phyloP scores from a whole-genome alignment of 2,329 filamentous ascomycete species.

The Fusarium sp. region DNA sequence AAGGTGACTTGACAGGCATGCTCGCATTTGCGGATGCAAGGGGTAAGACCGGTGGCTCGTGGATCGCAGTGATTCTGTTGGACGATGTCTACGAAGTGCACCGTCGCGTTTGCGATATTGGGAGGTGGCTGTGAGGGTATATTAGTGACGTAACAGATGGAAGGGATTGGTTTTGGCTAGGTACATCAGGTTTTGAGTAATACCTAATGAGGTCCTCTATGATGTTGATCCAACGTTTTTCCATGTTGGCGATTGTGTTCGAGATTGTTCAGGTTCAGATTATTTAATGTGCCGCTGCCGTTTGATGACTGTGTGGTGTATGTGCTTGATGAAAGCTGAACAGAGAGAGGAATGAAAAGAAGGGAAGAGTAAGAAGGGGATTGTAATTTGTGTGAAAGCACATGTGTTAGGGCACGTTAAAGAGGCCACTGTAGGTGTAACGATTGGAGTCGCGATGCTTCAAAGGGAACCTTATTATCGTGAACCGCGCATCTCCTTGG shows the following conservation, averaged over 20 bases:
- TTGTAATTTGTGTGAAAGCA: background rate
- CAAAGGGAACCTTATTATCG: background rate
- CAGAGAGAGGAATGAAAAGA: too few relatives aligned
- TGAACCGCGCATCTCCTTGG: background rate
- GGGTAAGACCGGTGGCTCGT: background rate
- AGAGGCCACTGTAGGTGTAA: background rate
- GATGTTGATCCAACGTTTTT: too few relatives aligned
- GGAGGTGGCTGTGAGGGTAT: background rate
- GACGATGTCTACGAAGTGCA: background rate
- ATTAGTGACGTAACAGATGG: background rate
- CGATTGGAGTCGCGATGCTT: background rate
- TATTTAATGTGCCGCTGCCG: background rate
- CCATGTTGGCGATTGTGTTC: too few relatives aligned
- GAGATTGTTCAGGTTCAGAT: too few relatives aligned
- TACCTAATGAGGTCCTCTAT: too few relatives aligned
- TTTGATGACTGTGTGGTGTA: background rate
- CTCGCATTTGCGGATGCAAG: background rate
- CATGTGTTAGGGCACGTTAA: background rate
- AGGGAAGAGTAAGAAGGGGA: background rate
- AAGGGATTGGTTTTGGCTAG: background rate
- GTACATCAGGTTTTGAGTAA: background rate
- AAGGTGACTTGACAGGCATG: background rate
- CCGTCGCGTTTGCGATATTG: background rate
- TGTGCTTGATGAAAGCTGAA: background rate
- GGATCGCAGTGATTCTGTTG: background rate